These are phyloP conservation scores for Microbotryum intermedium DNA, from an alignment of 1,284 basidiomycete genomes.

Conservation along the genomic window DNA sequence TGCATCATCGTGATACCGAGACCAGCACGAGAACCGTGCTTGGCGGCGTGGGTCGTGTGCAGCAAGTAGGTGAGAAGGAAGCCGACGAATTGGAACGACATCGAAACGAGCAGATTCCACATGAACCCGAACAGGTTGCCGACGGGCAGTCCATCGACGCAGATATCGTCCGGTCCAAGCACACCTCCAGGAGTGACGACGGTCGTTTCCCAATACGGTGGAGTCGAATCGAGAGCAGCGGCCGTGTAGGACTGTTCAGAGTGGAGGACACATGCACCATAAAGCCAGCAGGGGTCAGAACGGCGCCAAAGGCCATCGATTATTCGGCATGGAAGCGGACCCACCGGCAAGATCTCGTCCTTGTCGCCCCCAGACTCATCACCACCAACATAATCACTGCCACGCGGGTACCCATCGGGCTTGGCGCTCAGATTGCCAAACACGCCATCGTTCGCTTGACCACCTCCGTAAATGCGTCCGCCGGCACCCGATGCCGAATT, in stretches of 20 bases:
- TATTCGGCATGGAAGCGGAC: slow-evolving; percentile 35
- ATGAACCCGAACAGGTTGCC: slow-evolving; percentile 62
- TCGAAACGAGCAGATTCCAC: slow-evolving; percentile 74
- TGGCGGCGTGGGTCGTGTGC: slow-evolving; percentile 79
- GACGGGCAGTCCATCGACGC: slow-evolving; percentile 50
- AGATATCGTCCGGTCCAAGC: slow-evolving; percentile 46
- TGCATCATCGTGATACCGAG: slow-evolving; percentile 91
- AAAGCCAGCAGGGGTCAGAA: background rate
- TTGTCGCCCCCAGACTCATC: slow-evolving; percentile 61
- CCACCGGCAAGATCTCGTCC: slow-evolving; percentile 72
- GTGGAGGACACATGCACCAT: slow-evolving; percentile 38
- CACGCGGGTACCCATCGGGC: slow-evolving; percentile 48
- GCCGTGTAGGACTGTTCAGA: slow-evolving; percentile 66
- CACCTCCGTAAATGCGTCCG: slow-evolving; percentile 50
- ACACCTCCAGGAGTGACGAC: slow-evolving; percentile 57
- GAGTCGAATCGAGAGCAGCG: slow-evolving; percentile 83
- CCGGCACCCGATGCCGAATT: background rate
- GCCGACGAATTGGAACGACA: slow-evolving; percentile 94
- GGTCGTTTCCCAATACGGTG: slow-evolving; percentile 95
- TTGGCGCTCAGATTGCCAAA: slow-evolving; percentile 93
- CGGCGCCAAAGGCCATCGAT: background rate
- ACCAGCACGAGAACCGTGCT: slow-evolving; percentile 86
- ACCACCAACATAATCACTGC: slow-evolving; percentile 48
- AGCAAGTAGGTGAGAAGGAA: slow-evolving; percentile 90
- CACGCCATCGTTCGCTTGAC: slow-evolving; percentile 83